phyloP scores from a whole-genome alignment of 768 basidiomycete genomes.

The Lenzites betulinus region DNA sequence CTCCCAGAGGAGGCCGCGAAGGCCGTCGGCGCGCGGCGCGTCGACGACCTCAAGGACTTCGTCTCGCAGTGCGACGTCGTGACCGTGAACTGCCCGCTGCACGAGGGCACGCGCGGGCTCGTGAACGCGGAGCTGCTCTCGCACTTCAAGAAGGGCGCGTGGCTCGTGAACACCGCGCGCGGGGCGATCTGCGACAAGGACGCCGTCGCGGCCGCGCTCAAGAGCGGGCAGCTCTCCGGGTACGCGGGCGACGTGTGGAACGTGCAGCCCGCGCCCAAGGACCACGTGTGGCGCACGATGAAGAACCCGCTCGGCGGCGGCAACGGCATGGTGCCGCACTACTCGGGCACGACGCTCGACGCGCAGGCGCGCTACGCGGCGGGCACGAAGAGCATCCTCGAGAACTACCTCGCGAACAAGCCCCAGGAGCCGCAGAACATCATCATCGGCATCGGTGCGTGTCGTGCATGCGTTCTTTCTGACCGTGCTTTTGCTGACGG shows the following conservation, averaged over 20 bases:
- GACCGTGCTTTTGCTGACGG: not conserved
- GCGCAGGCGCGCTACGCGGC: slow-evolving; percentile 85
- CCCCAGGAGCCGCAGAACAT: slow-evolving; percentile 78
- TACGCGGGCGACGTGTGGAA: slow-evolving; percentile 76
- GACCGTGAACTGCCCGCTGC: slow-evolving; percentile 87
- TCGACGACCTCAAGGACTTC: slow-evolving; percentile 78
- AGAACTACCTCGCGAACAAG: slow-evolving; percentile 64
- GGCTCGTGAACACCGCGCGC: slow-evolving; percentile 92
- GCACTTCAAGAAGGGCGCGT: slow-evolving; percentile 91
- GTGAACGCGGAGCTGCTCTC: slow-evolving; percentile 80
- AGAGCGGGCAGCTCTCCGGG: slow-evolving; percentile 71
- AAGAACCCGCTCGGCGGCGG: slow-evolving; percentile 82
- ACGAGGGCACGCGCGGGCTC: slow-evolving; percentile 80
- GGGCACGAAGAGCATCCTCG: slow-evolving; percentile 69
- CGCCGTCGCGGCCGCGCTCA: slow-evolving; percentile 74
- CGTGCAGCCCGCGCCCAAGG: slow-evolving; percentile 82
- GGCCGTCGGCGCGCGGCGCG: slow-evolving; percentile 68
- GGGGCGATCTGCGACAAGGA: slow-evolving; percentile 90
- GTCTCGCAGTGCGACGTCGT: slow-evolving; percentile 65
- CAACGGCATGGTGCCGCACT: slow-evolving; percentile 89
- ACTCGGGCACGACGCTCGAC: slow-evolving; percentile 87
- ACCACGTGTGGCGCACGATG: slow-evolving; percentile 84
- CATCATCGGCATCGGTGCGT: slow-evolving; percentile 71
- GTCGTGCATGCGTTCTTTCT: slow-evolving; percentile 7
- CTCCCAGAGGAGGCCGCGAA: slow-evolving; percentile 70